phyloP scores from a whole-genome alignment of 441 rosid species.

The Pelargonium citronellum region DNA sequence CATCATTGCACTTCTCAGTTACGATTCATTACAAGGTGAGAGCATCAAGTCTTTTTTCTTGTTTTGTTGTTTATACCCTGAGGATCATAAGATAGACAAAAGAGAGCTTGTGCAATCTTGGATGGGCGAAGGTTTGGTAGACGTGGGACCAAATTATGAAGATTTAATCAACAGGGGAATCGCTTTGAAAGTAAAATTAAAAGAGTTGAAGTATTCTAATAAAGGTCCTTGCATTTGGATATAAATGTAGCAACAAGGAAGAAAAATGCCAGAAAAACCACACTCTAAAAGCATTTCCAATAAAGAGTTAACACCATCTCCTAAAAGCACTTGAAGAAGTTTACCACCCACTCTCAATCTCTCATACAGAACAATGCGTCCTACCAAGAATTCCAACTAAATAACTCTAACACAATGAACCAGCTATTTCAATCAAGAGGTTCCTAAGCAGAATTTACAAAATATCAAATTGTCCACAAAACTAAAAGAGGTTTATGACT shows the following conservation, averaged over 20 bases:
- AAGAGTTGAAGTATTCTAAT: not conserved
- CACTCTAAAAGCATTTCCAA: not conserved
- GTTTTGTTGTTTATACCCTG: slow-evolving; percentile 36
- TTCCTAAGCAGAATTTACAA: not conserved
- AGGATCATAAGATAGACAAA: slow-evolving; percentile 30
- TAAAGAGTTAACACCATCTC: not conserved
- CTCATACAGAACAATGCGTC: not conserved
- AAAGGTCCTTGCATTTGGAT: not conserved
- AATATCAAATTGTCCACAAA: not conserved
- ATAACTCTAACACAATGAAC: not conserved
- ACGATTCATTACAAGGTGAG: not conserved
- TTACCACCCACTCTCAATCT: not conserved
- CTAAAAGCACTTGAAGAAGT: not conserved
- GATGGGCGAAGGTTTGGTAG: slow-evolving; percentile 33
- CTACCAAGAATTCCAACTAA: not conserved
- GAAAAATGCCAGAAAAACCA: not conserved
- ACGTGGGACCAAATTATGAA: slow-evolving; percentile 18
- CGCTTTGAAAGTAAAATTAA: slow-evolving; percentile 4
- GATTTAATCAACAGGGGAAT: slow-evolving; percentile 26
- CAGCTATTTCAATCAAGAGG: not conserved
- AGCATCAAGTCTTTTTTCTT: slow-evolving; percentile 31
- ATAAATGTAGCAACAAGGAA: not conserved
- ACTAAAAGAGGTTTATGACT: not conserved
- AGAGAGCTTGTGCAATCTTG: slow-evolving; percentile 28
- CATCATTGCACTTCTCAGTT: not conserved